Conservation (phyloP, 331 rosid species). For the Malus hybrid region DNA sequence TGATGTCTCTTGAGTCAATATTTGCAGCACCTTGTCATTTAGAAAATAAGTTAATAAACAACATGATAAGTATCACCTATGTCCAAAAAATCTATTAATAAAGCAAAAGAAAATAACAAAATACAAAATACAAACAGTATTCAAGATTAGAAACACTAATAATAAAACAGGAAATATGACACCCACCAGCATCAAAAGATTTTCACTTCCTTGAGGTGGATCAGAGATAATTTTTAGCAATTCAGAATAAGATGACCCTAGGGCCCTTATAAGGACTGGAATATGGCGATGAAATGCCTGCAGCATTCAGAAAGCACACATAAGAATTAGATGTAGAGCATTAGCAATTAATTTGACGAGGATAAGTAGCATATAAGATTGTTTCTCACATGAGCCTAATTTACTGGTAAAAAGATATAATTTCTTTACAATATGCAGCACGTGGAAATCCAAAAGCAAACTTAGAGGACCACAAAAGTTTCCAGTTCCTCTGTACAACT, state of each 20-base stretch:
- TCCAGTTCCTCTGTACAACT: neutral
- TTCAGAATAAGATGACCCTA: slow-evolving; percentile 81
- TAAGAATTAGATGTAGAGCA: neutral
- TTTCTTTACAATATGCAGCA: neutral
- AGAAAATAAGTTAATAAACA: slow-evolving; percentile 11
- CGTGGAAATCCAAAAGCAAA: neutral
- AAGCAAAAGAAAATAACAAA: neutral
- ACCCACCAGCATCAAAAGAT: slow-evolving; percentile 77
- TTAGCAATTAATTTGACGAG: neutral
- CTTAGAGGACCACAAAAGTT: neutral
- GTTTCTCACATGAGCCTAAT: neutral
- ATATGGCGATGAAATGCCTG: slow-evolving; percentile 97
- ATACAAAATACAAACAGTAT: neutral
- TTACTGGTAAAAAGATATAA: neutral
- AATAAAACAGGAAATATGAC: slow-evolving; percentile 12
- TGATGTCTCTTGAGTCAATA: slow-evolving; percentile 74
- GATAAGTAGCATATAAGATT: neutral
- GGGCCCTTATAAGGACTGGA: slow-evolving; percentile 81
- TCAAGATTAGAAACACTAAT: neutral
- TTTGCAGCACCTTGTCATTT: slow-evolving; percentile 75
- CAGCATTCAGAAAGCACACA: slow-evolving; percentile 16
- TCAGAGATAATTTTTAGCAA: slow-evolving; percentile 78
- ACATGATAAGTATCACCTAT: neutral
- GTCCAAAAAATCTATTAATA: neutral
- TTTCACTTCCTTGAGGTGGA: slow-evolving; percentile 99